These are phyloP conservation scores for Phytophthora idaei DNA, from an alignment of 352 stramenopile species.

Conservation along the genomic window DNA sequence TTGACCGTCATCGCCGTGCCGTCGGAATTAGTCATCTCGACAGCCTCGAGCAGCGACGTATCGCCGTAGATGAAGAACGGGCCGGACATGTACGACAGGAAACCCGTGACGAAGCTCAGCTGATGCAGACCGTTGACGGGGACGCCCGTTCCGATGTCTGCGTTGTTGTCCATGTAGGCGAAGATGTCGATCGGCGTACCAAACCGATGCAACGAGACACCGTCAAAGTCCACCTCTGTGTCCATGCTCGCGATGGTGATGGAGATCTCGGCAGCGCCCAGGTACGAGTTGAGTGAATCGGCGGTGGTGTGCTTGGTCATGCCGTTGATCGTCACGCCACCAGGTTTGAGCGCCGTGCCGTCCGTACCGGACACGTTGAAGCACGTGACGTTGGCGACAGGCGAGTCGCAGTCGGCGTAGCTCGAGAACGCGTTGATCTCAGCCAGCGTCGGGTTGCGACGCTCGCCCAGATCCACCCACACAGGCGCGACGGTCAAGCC, in stretches of 20 bases:
- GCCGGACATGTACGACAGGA: conserved; percentile 74
- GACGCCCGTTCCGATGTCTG: conserved; percentile 44
- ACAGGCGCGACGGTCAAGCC: conserved; percentile 48
- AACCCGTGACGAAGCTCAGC: conserved; percentile 66
- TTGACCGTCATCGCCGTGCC: conserved; percentile 44
- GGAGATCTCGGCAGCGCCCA: conserved; percentile 46
- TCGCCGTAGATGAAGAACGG: conserved; percentile 74
- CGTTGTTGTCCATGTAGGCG: conserved; percentile 34
- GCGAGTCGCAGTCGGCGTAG: conserved; percentile 61
- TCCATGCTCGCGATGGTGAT: conserved; percentile 51
- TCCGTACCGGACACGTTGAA: conserved; percentile 55
- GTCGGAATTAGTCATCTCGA: conserved; percentile 64
- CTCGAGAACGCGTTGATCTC: conserved; percentile 58
- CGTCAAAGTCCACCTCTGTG: conserved; percentile 48
- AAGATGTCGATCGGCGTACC: conserved; percentile 45
- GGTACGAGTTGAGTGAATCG: conserved; percentile 44
- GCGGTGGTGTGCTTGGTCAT: conserved; percentile 44
- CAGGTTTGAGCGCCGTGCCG: conserved; percentile 43
- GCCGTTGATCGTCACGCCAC: conserved; percentile 51
- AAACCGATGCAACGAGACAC: conserved; percentile 59
- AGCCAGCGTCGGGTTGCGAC: conserved; percentile 62
- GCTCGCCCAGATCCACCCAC: conserved; percentile 56
- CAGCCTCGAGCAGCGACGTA: conserved; percentile 41
- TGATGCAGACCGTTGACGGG: conserved; percentile 72
- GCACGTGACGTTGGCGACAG: conserved; percentile 61